Evolutionary conservation across 768 basidiomycete species (phyloP).

Genomic region (Podaxis rugospora): DNA sequence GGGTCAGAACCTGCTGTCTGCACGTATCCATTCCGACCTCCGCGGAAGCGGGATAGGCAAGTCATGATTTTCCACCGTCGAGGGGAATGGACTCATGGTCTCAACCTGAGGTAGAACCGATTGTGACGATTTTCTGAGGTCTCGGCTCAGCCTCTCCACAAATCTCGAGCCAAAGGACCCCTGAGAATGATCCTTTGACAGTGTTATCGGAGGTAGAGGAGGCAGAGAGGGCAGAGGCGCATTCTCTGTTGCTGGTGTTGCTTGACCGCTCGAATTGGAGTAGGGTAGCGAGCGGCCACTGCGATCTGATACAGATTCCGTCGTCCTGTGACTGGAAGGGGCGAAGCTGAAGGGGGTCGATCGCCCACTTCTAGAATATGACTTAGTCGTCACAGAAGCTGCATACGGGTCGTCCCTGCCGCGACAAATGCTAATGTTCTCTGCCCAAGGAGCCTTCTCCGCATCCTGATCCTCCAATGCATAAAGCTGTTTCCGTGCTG

Average conservation of each 20-base stretch:
- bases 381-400: constrained; percentile 15
- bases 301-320: background rate
- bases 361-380: background rate
- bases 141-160: constrained; percentile 29
- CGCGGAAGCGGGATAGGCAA: constrained; percentile 51
- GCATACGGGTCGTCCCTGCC: constrained; percentile 56
- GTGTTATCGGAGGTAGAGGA: constrained; percentile 23
- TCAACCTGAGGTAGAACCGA: background rate
- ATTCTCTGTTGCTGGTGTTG: constrained; percentile 14
- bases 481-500: constrained; percentile 16
- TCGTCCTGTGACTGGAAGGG: background rate
- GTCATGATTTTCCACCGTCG: constrained; percentile 41
- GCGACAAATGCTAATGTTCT: constrained; percentile 38
- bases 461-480: constrained; percentile 13
- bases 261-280: background rate
- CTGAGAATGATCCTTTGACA: constrained; percentile 16
- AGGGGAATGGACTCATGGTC: constrained; percentile 30
- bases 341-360: background rate
- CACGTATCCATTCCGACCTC: constrained; percentile 49
- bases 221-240: constrained; percentile 15
- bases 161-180: constrained; percentile 31
- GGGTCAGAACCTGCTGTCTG: constrained; percentile 24
- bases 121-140: background rate
- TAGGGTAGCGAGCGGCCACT: background rate
- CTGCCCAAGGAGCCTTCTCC: constrained; percentile 46